These are phyloP conservation scores for Gynostemma pentaphyllum DNA, from an alignment of 306 rosid genomes.

Conservation along the genomic window DNA sequence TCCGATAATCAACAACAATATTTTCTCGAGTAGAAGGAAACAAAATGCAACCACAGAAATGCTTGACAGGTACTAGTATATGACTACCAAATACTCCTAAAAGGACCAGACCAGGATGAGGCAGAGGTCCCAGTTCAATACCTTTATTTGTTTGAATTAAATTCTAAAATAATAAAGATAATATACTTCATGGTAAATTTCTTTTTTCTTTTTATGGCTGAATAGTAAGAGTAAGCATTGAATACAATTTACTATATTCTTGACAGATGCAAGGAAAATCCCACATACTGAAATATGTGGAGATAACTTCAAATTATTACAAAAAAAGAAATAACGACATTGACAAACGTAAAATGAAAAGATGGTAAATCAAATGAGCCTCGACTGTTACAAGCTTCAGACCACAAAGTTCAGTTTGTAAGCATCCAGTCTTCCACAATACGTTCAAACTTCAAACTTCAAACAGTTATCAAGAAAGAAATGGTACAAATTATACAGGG, in stretches of 20 bases:
- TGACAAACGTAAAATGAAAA: not conserved
- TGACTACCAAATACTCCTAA: not conserved
- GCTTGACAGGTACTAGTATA: not conserved
- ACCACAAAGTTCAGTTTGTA: not conserved
- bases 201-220: not conserved
- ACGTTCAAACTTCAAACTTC: no score
- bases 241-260: not conserved
- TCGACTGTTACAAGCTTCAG: not conserved
- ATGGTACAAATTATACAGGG: conserved; percentile 4
- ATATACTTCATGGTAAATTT: not conserved
- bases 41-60: not conserved
- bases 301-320: not conserved
- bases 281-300: not conserved
- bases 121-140: not conserved
- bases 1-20: not conserved
- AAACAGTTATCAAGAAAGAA: not conserved
- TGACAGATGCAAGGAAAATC: not conserved
- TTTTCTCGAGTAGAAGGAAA: not conserved
- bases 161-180: not conserved
- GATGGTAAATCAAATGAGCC: not conserved
- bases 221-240: not conserved
- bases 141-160: not conserved
- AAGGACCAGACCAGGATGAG: not conserved
- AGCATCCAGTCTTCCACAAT: conserved; percentile 1
- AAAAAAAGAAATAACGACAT: not conserved